Evolutionary conservation across 108 stramenopile genomes (phyloP).

Genomic region (Cylindrotheca closterium): DNA sequence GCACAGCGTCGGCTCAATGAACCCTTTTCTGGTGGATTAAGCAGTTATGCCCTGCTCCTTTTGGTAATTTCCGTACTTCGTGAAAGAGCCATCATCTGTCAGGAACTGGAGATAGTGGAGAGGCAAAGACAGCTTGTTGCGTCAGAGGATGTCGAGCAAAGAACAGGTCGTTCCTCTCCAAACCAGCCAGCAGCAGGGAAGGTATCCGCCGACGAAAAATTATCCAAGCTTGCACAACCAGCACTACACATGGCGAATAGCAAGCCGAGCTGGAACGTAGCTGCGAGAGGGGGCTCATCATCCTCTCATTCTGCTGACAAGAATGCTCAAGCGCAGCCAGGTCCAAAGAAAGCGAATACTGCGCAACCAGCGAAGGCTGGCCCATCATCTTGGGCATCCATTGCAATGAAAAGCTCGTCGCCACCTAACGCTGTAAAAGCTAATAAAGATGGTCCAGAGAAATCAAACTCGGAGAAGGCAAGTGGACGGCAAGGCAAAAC

Average conservation of each 20-base stretch:
- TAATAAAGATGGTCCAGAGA: constrained; percentile 15
- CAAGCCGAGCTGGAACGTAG: neutral
- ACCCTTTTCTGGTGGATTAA: constrained; percentile 94
- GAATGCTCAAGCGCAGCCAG: neutral
- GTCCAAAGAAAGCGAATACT: neutral
- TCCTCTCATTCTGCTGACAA: neutral
- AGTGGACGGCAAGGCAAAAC: constrained; percentile 3
- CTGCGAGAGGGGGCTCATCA: neutral
- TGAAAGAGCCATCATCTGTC: constrained; percentile 71
- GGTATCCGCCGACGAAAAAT: neutral
- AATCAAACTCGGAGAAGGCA: constrained; percentile 6
- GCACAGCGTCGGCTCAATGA: constrained; percentile 90
- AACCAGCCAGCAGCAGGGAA: neutral
- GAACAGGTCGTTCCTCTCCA: neutral
- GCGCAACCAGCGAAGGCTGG: neutral
- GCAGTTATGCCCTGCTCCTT: constrained; percentile 91
- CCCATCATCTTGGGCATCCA: constrained; percentile 63
- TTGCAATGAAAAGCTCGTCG: constrained; percentile 51
- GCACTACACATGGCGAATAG: neutral
- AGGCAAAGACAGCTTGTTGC: constrained; percentile 62
- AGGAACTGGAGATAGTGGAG: constrained; percentile 70
- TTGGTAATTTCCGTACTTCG: constrained; percentile 80
- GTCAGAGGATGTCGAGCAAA: neutral
- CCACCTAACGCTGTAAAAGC: constrained; percentile 22
- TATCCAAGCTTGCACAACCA: neutral